Evolutionary conservation across 306 rosid genomes (phyloP), one percentile per base, ranked within the genome.

Genomic region (Prunus mume): DNA sequence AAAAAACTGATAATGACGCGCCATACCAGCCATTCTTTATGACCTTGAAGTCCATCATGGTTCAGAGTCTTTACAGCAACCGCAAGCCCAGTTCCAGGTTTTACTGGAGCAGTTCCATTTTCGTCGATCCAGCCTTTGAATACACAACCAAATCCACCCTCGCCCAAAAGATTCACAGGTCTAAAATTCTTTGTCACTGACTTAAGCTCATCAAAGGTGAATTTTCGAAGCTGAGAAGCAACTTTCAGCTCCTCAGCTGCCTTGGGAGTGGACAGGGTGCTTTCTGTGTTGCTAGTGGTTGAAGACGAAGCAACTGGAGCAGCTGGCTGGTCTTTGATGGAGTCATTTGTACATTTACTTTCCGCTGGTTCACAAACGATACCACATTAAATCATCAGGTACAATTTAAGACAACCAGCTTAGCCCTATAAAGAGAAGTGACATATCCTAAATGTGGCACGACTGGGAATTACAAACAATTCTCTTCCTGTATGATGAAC

Each of bases 21-120:
- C 8, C 81, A 54, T 83, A 91, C 96, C 76, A 87, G 81, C 96
- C 96, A 92, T 83, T 91, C 97, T 20, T 45, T 87, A 15, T 90
- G 90, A 6, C 91, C 91, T 74, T 92, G 96, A 20, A 68, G 65
- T 45, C 87, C 91, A 12, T 69, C 78, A 38, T 12, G 79, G 76
- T 88, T 88, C 11, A 88, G 91, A 27, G 81, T 76, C 79, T 88
- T 92, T 1, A 92, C 93, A 1, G 96, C 97, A 71, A 90, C 86
- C 0, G 93, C 76, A 2, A 90, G n/a, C 55, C 86, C 86, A 2
- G 17, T 9, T 71, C 79, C 85, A 46, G 89, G 74, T 68, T 77
- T 83, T 60, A 85, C 63, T 22, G 82, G 85, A 75, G 83, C 19
- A 43, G 60, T 73, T 12, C 83, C 88, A 17, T 66, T 15, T 2